Evolutionary conservation across 1,139 yeast genomes (phyloP), one percentile per base, ranked within the genome.

Genomic region (Debaryomyces sp.): DNA sequence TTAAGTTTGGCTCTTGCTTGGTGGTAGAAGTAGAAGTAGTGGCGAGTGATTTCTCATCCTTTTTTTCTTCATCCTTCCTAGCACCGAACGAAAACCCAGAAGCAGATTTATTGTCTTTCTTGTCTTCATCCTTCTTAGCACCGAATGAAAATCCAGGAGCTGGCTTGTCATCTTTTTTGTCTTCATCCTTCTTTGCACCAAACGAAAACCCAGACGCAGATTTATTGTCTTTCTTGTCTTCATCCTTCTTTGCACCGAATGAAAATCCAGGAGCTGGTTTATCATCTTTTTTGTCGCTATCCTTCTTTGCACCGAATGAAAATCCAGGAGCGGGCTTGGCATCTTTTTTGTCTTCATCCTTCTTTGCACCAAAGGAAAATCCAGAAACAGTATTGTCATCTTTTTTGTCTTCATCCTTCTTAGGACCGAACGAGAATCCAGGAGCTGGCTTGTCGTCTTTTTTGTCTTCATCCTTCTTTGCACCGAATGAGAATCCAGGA

Each of bases 1-100:
- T 80, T 60, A 55, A 70, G 41, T 57, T 65, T 22, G 71, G 69
- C 44, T 60, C 66, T 10, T 63, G 55, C 10, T 68, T 51, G 2
- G 66, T 51, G 26, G 62, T 49, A 21, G 59, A 56, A 7, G 59
- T 45, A 13, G 59, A 46, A 3, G 43, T 26, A 6, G 43, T 13
- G n/a, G 27, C 32, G 10, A 41, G 36, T 13, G 36, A 18, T 22
- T 41, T 41, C 4, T 41, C 43, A 12, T 59, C 64, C 43, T 60
- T 60, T 47, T 57, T 60, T 34, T 55, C 65, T 26, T 49, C 58
- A 9, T 59, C 59, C 40, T 62, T 56, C 49, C 50, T 57, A 41
- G 50, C 55, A 39, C 73, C 71, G 51, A 66, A 66, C 8, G 64
- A 59, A 43, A 62, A 58, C 4, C 53, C 59, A 2, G 54, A 13